Conservation (phyloP, 805 yeast species). For the Saccharomycopsis sp. region DNA sequence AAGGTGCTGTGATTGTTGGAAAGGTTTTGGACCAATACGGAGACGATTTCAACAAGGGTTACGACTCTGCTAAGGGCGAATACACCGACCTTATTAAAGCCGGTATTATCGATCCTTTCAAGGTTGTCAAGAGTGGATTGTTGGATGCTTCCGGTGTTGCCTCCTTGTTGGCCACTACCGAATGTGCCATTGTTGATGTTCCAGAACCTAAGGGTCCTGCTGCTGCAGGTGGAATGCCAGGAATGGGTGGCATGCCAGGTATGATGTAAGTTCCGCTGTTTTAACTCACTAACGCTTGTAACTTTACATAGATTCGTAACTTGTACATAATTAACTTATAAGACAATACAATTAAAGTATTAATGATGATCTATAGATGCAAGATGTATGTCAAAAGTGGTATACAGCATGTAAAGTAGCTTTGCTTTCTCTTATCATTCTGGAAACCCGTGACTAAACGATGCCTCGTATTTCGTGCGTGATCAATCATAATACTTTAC, state of each 20-base stretch:
- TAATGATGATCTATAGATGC: not conserved
- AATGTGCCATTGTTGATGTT: slow-evolving; percentile 95
- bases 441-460: too few relatives aligned
- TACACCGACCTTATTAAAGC: slow-evolving; percentile 93
- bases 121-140: slow-evolving; percentile 92
- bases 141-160: slow-evolving; percentile 98
- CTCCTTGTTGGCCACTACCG: slow-evolving; percentile 93
- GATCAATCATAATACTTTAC: too few relatives aligned
- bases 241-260: slow-evolving; percentile 55
- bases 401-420: too few relatives aligned
- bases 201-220: slow-evolving; percentile 71
- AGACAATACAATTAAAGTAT: not conserved
- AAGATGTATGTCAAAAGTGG: not conserved
- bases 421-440: too few relatives aligned
- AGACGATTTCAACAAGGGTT: slow-evolving; percentile 80
- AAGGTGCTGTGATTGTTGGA: slow-evolving; percentile 94
- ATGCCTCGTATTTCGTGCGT: too few relatives aligned
- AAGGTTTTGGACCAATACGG: slow-evolving; percentile 53
- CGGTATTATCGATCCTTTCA: slow-evolving; percentile 98
- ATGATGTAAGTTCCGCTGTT: slow-evolving; percentile 17
- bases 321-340: not conserved
- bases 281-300: not conserved
- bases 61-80: slow-evolving; percentile 87
- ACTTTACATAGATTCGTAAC: not conserved
- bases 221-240: slow-evolving; percentile 47